Evolutionary conservation across 805 yeast species (phyloP), one percentile per base, ranked within the genome.

Genomic region (Saccharomycopsis fibuligera): DNA sequence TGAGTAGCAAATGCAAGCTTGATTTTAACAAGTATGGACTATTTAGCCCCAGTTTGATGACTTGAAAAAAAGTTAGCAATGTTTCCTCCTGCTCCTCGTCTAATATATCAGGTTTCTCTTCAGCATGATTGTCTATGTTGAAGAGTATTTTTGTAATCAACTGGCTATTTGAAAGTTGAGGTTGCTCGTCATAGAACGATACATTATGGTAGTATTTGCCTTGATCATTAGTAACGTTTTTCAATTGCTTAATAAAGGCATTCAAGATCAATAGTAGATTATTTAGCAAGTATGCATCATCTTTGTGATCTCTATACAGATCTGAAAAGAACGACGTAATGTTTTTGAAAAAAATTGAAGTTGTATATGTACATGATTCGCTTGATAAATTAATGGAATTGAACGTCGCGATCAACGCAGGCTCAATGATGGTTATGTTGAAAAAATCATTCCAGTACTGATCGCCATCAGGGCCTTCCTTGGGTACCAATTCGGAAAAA

Each of bases 391-490:
- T 44, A 4, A 49, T 14, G 17, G 55, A 40, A 24, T 43, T 49
- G 22, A 52, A 52, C 5, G 55, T 52, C 4, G 55, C 55, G 12
- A 49, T 40, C 22, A 52, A 37, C 16, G 55, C 50, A n/a, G 55
- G 53, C 38, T 49, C 55, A 19, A 42, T 16, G 17, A 52, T 46
- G 12, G 53, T 37, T 5, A 52, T 38, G 9, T 42, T 33, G 33
- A 52, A 52, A 10, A 52, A 49, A 35, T 52, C 55, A 6, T 46
- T 27, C 53, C 52, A 52, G 24, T 49, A 52, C 23, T 46, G 37
- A 5, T 42, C 33, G 31, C 36, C 41, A 21, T 44, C 47, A 29
- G 38, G 33, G 5, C 14, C n/a, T 5, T 41, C 41, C 21, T 48
- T 44, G 5, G 41, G 29, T 4, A 45, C 36, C 14, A 29, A 31